Evolutionary conservation across 805 yeast genomes (phyloP).

Genomic region (Candida silvicultrix): DNA sequence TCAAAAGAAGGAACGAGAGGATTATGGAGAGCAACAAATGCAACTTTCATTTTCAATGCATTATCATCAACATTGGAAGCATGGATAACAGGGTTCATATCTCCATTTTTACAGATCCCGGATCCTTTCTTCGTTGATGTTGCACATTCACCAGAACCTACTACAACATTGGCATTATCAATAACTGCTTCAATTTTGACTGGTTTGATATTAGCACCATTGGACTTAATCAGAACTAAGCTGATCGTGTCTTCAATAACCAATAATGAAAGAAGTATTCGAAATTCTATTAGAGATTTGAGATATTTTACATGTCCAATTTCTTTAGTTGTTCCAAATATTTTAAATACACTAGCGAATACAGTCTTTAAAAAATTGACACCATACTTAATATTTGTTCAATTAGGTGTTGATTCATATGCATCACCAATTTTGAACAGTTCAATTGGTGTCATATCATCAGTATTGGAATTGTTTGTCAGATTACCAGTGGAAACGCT

Average conservation of each 20-base stretch:
- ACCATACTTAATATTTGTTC: slow-evolving; percentile 54
- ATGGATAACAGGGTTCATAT: slow-evolving; percentile 84
- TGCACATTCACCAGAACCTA: slow-evolving; percentile 73
- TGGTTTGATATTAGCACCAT: slow-evolving; percentile 67
- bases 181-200: slow-evolving; percentile 69
- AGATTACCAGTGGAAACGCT: slow-evolving; percentile 85
- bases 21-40: slow-evolving; percentile 66
- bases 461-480: slow-evolving; percentile 62
- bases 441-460: slow-evolving; percentile 50
- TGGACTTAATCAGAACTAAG: slow-evolving; percentile 75
- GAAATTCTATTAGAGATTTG: slow-evolving; percentile 54
- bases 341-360: slow-evolving; percentile 55
- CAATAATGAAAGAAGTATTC: slow-evolving; percentile 52
- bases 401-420: slow-evolving; percentile 60
- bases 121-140: slow-evolving; percentile 85
- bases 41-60: slow-evolving; percentile 74
- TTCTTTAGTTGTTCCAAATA: slow-evolving; percentile 59
- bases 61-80: slow-evolving; percentile 74
- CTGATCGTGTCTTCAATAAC: slow-evolving; percentile 65
- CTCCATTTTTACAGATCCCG: slow-evolving; percentile 77
- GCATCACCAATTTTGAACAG: slow-evolving; percentile 57
- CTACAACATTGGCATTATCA: slow-evolving; percentile 58
- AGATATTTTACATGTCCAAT: slow-evolving; percentile 49
- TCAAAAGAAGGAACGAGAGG: slow-evolving; percentile 71
- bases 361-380: slow-evolving; percentile 59